Percentiles rank a stretch among this genome's conserved stretches.
phyloP scores from a whole-genome alignment of 164 flowering plant species.

The Magnolia sinica region DNA sequence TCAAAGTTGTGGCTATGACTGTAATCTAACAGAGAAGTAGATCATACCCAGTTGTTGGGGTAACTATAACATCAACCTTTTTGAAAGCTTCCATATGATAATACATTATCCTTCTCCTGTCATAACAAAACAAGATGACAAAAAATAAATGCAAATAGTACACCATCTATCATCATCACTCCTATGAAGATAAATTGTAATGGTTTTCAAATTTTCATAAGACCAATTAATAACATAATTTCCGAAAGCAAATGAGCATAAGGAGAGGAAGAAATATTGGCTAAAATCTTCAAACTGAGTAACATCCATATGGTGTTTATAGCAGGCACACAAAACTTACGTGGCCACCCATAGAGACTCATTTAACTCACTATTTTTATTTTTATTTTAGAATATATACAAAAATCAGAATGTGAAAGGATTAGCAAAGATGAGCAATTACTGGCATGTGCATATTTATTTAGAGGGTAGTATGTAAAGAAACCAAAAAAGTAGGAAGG shows the following conservation, averaged over 20 bases:
- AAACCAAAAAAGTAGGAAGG: too few species aligned
- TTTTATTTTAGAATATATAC: neutral
- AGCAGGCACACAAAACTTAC: neutral
- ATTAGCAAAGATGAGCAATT: neutral
- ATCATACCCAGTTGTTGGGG: slow-evolving; percentile 95
- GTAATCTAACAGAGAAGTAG: neutral
- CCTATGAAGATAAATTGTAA: neutral
- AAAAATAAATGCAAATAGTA: neutral
- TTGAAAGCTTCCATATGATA: slow-evolving; percentile 85
- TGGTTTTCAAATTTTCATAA: neutral
- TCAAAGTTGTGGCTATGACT: neutral
- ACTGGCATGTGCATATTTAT: too few species aligned
- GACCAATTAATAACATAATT: too few species aligned
- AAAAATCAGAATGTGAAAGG: neutral
- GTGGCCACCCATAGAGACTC: neutral
- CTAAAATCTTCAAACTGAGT: neutral
- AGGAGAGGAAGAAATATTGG: neutral
- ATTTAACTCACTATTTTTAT: neutral
- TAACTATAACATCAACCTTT: slow-evolving; percentile 87
- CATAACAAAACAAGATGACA: neutral
- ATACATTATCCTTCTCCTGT: slow-evolving; percentile 88
- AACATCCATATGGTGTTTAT: too few species aligned
- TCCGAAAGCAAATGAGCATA: too few species aligned
- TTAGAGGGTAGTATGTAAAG: too few species aligned
- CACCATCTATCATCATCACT: neutral